Evolutionary conservation across 2,329 filamentous ascomycete species (phyloP).

Genomic region (Monosporascus sp.): DNA sequence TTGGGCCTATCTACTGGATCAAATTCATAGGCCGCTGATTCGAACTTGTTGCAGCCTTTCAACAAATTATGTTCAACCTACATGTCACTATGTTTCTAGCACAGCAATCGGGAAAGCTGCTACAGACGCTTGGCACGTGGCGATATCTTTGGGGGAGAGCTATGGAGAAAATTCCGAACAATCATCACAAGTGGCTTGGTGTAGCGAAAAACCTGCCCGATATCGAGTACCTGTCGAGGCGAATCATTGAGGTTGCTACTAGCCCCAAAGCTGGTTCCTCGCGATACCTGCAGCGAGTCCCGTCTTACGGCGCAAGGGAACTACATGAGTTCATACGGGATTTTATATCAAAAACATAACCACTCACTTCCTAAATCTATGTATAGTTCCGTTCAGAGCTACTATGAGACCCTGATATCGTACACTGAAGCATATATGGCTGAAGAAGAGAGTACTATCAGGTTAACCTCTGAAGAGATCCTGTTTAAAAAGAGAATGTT

Average conservation of each 20-base stretch:
- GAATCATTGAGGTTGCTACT: slow-evolving; percentile 4
- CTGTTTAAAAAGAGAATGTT: no score
- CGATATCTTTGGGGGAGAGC: neutral
- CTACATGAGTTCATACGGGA: slow-evolving; percentile 4
- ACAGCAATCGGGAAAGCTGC: neutral
- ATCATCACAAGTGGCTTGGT: slow-evolving; percentile 2
- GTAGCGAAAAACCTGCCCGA: slow-evolving; percentile 3
- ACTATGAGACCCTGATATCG: no score
- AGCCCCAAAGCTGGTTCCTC: slow-evolving; percentile 1
- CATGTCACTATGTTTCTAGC: neutral
- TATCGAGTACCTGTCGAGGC: slow-evolving; percentile 3
- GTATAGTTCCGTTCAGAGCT: no score
- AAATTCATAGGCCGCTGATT: neutral
- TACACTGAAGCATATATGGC: no score
- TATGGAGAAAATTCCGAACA: neutral
- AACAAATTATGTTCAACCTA: neutral
- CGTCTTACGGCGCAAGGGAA: neutral
- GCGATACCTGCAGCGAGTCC: slow-evolving; percentile 3
- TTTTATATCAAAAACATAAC: slow-evolving; percentile 1
- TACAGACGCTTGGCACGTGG: neutral
- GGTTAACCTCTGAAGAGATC: no score
- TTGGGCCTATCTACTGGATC: neutral
- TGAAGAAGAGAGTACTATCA: no score
- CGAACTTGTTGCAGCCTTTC: neutral
- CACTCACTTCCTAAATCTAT: neutral